These are phyloP conservation scores for Scenedesmus sp. DNA, from an alignment of 163 green algal species.

Conservation along the genomic window DNA sequence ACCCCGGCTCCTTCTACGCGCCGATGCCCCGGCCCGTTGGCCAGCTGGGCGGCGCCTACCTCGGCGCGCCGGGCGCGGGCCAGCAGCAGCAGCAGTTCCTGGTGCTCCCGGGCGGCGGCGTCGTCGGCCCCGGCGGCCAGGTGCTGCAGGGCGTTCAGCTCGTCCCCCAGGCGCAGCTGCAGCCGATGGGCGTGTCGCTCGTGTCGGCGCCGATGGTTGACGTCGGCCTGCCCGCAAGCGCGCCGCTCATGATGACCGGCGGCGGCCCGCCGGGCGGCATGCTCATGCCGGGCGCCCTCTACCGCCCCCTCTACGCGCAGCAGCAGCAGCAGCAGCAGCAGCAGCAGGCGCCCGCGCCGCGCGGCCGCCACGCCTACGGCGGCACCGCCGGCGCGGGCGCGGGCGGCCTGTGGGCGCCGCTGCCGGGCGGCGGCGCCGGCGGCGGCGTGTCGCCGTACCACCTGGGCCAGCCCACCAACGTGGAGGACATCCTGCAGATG, in stretches of 20 bases:
- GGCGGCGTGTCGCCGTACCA: background rate
- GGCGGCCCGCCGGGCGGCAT: background rate
- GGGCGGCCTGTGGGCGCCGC: background rate
- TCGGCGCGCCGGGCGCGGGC: too few relatives aligned
- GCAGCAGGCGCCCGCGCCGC: background rate
- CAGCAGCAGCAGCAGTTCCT: constrained; percentile 26
- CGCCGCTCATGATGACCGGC: too few relatives aligned
- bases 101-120: background rate
- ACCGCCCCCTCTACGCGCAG: background rate
- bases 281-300: background rate
- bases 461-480: constrained; percentile 16
- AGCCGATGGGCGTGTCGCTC: constrained; percentile 8
- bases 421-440: background rate
- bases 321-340: constrained; percentile 5
- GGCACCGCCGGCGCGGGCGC: background rate
- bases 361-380: background rate
- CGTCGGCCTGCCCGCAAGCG: too few relatives aligned
- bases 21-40: too few relatives aligned
- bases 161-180: background rate
- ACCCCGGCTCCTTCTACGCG: too few relatives aligned
- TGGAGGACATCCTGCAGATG: constrained; percentile 46
- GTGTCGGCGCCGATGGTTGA: constrained; percentile 4
- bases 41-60: too few relatives aligned
- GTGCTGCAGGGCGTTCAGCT: background rate
- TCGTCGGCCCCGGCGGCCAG: constrained; percentile 7